Evolutionary conservation across 139 green algal species (phyloP), one percentile per base, ranked within the genome.

Genomic region (Trebouxia sp.): DNA sequence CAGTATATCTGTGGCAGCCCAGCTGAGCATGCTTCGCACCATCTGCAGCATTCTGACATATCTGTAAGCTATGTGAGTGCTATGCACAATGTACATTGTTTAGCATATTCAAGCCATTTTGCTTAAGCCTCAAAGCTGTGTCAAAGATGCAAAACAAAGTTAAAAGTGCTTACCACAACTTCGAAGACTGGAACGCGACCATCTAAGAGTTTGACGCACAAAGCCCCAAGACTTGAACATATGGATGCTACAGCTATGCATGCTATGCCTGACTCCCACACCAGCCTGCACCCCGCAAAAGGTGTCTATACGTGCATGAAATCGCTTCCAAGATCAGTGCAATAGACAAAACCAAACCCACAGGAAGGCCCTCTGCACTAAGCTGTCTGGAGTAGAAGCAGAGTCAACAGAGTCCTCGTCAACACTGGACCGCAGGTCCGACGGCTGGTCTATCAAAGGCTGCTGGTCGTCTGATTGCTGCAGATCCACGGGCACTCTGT

Each of bases 151-250:
- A 24, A 14, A 41, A 32, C 39, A 14, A 41, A 32, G 24, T 14
- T 5, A 11, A 8, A 81, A 32, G 62, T 35, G 65, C 74, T 9
- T 38, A 84, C 80, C 80, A 84, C 80, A 45, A 84, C 66, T 50
- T 84, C 80, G 51, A 84, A 80, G 2, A 81, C 69, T 58, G 80
- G 80, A 24, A 84, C 48, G 14, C 78, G 78, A 30, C 37, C 58
- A 48, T 51, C 47, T 45, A 74, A 30, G 28, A 81, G 32, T 11
- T 83, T 80, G 26, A 80, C 55, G 26, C 28, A 47, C 15, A 81
- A 39, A 5, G 72, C 80, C 7, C 48, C 35, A 43, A 72, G 32
- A 45, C 62, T 72, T 72, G 62, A 72, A 35, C 62, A 72, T 45
- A 72, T 11, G 15, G 62, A 72, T 41, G 62, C 62, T 14, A 72